Percentiles rank a stretch among this genome's conserved stretches.
phyloP scores from a whole-genome alignment of 768 basidiomycete genomes.

The Phylloporus sp. region DNA sequence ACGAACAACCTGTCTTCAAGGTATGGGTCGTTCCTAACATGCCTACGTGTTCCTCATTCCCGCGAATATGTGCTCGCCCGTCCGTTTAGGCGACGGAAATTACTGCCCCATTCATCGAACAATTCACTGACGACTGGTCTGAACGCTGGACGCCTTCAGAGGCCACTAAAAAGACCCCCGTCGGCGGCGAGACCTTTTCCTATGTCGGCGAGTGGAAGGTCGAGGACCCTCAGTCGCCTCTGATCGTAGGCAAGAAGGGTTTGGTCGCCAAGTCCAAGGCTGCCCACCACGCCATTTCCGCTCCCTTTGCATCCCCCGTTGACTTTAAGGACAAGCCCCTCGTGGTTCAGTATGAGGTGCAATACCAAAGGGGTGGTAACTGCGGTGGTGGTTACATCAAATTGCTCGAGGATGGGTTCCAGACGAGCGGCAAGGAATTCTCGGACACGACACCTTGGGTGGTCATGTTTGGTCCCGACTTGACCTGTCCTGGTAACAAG shows the following conservation, averaged over 20 bases:
- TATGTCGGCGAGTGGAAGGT: conserved; percentile 98
- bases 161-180: conserved; percentile 96
- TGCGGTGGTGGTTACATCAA: conserved; percentile 99
- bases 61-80: conserved; percentile 1
- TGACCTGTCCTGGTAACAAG: conserved; percentile 90
- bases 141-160: conserved; percentile 94
- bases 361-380: conserved; percentile 98
- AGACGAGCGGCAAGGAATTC: conserved; percentile 89
- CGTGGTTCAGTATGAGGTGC: conserved; percentile 98
- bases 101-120: conserved; percentile 90
- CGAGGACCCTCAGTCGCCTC: conserved; percentile 74
- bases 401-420: conserved; percentile 90
- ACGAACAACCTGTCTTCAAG: conserved; percentile 65
- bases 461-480: conserved; percentile 96
- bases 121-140: conserved; percentile 89
- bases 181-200: conserved; percentile 92
- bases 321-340: conserved; percentile 81
- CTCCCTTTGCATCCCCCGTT: conserved; percentile 73
- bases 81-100: conserved; percentile 60
- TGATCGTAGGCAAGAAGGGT: conserved; percentile 82
- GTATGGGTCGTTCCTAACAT: conserved; percentile 30
- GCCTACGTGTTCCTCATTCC: conserved; percentile 6
- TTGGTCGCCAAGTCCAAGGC: conserved; percentile 96
- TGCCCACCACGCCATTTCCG: conserved; percentile 97
- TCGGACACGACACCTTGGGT: conserved; percentile 92